These are phyloP conservation scores for Fomitopsis pulvina DNA, from an alignment of 768 basidiomycete species.

Conservation along the genomic window DNA sequence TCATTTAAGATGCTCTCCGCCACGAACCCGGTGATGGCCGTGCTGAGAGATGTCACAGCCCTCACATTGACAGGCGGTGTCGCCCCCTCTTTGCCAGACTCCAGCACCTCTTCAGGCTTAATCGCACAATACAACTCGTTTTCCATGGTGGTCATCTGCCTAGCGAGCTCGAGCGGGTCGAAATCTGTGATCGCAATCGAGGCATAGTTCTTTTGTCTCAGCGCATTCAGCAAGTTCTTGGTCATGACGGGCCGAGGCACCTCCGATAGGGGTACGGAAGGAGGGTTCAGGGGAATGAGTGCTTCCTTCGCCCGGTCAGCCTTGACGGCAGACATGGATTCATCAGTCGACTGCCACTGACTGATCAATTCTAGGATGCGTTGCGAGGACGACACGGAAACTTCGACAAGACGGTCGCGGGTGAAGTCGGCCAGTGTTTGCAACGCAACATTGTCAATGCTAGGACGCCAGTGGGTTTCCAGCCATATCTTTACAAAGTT, in stretches of 20 bases:
- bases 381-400: slow-evolving; percentile 65
- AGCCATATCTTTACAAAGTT: slow-evolving; percentile 95
- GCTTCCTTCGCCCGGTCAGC: slow-evolving; percentile 66
- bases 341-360: slow-evolving; percentile 27
- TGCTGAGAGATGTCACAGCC: slow-evolving; percentile 83
- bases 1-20: slow-evolving; percentile 92
- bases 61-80: slow-evolving; percentile 65
- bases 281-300: slow-evolving; percentile 67
- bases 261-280: slow-evolving; percentile 45
- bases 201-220: slow-evolving; percentile 60
- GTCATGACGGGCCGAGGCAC: slow-evolving; percentile 86
- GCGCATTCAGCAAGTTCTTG: slow-evolving; percentile 60
- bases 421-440: slow-evolving; percentile 53
- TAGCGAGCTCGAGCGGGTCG: slow-evolving; percentile 84
- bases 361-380: slow-evolving; percentile 67
- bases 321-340: slow-evolving; percentile 45
- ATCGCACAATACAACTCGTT: slow-evolving; percentile 82
- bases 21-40: slow-evolving; percentile 92
- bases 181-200: slow-evolving; percentile 81
- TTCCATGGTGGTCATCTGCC: slow-evolving; percentile 94
- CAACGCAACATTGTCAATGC: slow-evolving; percentile 62
- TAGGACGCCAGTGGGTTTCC: slow-evolving; percentile 83
- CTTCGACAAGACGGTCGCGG: slow-evolving; percentile 47
- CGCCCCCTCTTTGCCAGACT: slow-evolving; percentile 65
- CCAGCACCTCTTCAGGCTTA: slow-evolving; percentile 82